These are phyloP conservation scores for Alternaria arborescens DNA, from an alignment of 2,329 filamentous ascomycete genomes.

Conservation along the genomic window DNA sequence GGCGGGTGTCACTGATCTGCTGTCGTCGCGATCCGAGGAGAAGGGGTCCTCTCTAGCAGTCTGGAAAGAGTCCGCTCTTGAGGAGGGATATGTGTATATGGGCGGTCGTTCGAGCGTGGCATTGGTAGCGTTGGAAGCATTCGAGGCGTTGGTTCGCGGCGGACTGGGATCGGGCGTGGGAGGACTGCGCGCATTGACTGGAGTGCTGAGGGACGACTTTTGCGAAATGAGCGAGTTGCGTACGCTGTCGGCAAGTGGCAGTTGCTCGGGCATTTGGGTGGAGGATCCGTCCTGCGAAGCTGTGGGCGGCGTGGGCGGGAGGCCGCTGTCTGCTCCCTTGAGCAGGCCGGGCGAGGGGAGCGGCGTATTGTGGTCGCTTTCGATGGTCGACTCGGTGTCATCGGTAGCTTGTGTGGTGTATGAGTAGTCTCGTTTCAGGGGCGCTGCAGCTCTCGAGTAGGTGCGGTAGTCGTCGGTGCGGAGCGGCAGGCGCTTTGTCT, in stretches of 20 bases:
- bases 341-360: constrained; percentile 39
- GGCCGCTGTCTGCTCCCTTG: constrained; percentile 45
- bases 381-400: constrained; percentile 37
- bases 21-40: constrained; percentile 45
- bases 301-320: constrained; percentile 58
- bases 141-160: constrained; percentile 39
- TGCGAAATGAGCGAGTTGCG: constrained; percentile 50
- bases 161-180: constrained; percentile 52
- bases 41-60: constrained; percentile 55
- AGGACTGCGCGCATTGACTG: constrained; percentile 52
- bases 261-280: constrained; percentile 32
- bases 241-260: constrained; percentile 53
- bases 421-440: constrained; percentile 28
- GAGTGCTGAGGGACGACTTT: constrained; percentile 53
- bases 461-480: constrained; percentile 38
- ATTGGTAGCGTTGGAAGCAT: constrained; percentile 21
- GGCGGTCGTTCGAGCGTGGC: constrained; percentile 34
- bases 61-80: constrained; percentile 56
- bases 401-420: constrained; percentile 40
- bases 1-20: constrained; percentile 40
- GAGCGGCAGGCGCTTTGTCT: constrained; percentile 39
- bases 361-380: constrained; percentile 38
- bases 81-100: constrained; percentile 51
- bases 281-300: constrained; percentile 44
- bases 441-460: constrained; percentile 31